phyloP scores from a whole-genome alignment of 305 asterid species.

The Petunia hybrid region DNA sequence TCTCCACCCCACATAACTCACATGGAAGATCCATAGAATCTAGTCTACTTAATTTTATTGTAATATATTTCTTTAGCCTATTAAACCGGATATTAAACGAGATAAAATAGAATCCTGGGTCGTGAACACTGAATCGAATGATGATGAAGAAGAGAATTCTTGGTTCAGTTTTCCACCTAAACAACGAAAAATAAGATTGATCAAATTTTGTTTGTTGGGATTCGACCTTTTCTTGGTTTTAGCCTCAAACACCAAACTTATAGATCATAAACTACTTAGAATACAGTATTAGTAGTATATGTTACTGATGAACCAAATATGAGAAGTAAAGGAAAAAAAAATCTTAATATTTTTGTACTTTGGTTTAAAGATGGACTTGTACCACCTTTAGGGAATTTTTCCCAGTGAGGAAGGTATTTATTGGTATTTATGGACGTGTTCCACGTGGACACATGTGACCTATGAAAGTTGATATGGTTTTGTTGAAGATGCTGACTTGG shows the following conservation, averaged over 20 bases:
- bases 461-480: not conserved
- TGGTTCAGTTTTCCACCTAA: not conserved
- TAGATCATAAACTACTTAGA: too few relatives aligned
- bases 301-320: not conserved
- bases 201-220: not conserved
- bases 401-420: not conserved
- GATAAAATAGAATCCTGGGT: not conserved
- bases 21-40: conserved; percentile 55
- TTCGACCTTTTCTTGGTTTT: not conserved
- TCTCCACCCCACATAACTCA: conserved; percentile 59
- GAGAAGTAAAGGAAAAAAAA: not conserved
- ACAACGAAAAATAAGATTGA: not conserved
- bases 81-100: not conserved
- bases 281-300: not conserved
- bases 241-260: too few relatives aligned
- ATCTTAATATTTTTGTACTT: not conserved
- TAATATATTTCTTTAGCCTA: not conserved
- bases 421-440: conserved; percentile 22
- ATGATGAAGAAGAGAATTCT: not conserved
- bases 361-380: not conserved
- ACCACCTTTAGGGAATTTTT: not conserved
- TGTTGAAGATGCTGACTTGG: not conserved
- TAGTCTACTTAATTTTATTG: not conserved
- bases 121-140: not conserved
- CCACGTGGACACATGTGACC: not conserved